Base-by-base conservation (phyloP, 2,329 filamentous ascomycete genomes). In the Exophiala sp. region DNA sequence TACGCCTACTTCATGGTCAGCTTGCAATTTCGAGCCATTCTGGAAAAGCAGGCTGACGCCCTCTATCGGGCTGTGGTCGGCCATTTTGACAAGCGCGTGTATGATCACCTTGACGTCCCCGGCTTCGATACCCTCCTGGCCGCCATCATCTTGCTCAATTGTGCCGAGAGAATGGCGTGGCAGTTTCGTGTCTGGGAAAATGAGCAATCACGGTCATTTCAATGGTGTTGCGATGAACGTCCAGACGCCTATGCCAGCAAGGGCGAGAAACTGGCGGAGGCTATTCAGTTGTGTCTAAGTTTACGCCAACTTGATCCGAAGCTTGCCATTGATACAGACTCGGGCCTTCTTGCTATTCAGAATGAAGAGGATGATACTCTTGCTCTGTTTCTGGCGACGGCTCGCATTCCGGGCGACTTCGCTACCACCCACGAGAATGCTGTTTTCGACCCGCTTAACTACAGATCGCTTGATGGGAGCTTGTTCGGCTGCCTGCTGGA, bases 121-220 rank as follows among this genome's bases (percentile, higher is more conserved):
- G 75, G 75, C 42, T 83, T 84, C 52, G 78, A 81, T 55, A 84
- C 80, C 0, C 83, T 83, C 63, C 67, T 85, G n/a, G 76, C 78
- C 4, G 75, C 80, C 0, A 71, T 84, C n/a, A 72, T 84, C 12
- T 69, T 84, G 0, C 69, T 85, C 20, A 80, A 78, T 54, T 82
- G 79, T 57, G 78, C 83, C 11, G 82, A 84, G 67, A 74, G 81
- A 50, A 81, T 81, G 68, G 78, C 78, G 63, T 81, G 79, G 73
- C 68, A 82, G 2, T 84, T 81, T 67, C 75, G 72, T 32, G 75
- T 71, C 1, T 81, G 77, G 77, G 76, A 80, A 34, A 68, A 71
- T 42, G 40, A 41, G 3, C 69, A 72, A 42, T 63, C 63, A 35
- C 71, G 69, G 56, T 52, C 63, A 18, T 65, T 66, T 49, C 66